Conservation (phyloP, 495 filamentous ascomycete genomes). For the Talaromyces trachyspermus region DNA sequence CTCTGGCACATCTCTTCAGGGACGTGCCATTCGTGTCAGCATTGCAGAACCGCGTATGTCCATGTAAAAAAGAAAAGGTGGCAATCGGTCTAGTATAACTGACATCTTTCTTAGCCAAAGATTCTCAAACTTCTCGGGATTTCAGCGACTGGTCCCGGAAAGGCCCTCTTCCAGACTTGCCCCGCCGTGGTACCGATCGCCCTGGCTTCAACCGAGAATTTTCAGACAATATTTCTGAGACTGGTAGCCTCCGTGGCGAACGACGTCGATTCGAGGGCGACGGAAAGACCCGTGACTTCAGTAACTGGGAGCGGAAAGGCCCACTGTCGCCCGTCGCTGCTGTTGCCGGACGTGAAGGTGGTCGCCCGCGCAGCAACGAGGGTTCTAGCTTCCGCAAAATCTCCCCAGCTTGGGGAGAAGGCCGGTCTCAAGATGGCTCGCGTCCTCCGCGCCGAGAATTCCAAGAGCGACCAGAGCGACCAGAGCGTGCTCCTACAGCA, state of each 20-base stretch:
- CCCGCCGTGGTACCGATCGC: slow-evolving; percentile 43
- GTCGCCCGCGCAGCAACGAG: slow-evolving; percentile 62
- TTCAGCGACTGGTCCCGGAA: slow-evolving; percentile 81
- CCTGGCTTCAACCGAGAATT: slow-evolving; percentile 41
- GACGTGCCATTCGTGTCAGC: slow-evolving; percentile 79
- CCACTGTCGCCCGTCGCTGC: slow-evolving; percentile 70
- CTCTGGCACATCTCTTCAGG: slow-evolving; percentile 71
- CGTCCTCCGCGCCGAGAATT: slow-evolving; percentile 77
- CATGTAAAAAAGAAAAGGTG: slow-evolving; percentile 30
- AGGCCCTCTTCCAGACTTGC: slow-evolving; percentile 74
- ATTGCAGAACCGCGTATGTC: slow-evolving; percentile 77
- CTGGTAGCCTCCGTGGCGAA: slow-evolving; percentile 44
- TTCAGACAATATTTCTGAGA: slow-evolving; percentile 41
- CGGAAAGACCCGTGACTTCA: slow-evolving; percentile 77
- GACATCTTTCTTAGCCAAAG: slow-evolving; percentile 58
- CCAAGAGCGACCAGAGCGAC: slow-evolving; percentile 54
- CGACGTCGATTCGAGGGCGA: slow-evolving; percentile 58
- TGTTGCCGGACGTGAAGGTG: slow-evolving; percentile 54
- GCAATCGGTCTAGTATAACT: slow-evolving; percentile 17
- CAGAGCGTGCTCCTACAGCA: slow-evolving; percentile 63
- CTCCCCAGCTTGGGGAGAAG: slow-evolving; percentile 84
- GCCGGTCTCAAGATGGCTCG: slow-evolving; percentile 69
- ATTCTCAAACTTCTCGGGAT: slow-evolving; percentile 55
- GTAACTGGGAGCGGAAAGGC: slow-evolving; percentile 93
- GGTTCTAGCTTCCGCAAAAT: slow-evolving; percentile 51